A percentile compares a stretch with the other conserved stretches of the same genome.
phyloP scores from a whole-genome alignment of 805 yeast genomes.

The Lipomyces mesembrius region DNA sequence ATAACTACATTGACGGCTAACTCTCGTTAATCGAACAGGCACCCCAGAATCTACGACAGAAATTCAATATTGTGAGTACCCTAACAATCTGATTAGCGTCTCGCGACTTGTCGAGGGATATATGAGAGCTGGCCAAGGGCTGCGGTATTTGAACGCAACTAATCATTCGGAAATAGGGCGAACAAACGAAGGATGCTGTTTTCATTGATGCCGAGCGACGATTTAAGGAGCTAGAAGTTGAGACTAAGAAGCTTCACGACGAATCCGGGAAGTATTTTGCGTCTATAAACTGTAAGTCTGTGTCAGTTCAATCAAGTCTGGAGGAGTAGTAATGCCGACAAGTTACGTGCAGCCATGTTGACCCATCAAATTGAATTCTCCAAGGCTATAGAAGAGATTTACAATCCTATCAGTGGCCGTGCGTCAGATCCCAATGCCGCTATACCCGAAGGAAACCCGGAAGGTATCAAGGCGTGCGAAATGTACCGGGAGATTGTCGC shows the following conservation, averaged over 20 bases:
- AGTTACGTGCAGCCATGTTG: constrained; percentile 69
- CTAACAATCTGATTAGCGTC: background rate
- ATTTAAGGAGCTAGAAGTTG: constrained; percentile 86
- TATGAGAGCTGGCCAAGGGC: background rate
- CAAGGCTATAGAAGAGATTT: constrained; percentile 93
- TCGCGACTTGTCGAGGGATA: background rate
- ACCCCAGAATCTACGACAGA: constrained; percentile 89
- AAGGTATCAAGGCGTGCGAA: constrained; percentile 92
- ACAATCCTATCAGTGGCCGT: constrained; percentile 93
- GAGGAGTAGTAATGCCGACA: background rate
- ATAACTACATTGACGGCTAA: background rate
- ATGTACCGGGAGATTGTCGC: constrained; percentile 86
- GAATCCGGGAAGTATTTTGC: constrained; percentile 88
- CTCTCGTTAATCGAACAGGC: constrained; percentile 45
- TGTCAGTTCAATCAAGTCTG: background rate
- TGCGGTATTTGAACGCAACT: background rate
- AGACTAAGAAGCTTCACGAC: constrained; percentile 85
- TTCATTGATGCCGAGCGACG: constrained; percentile 95
- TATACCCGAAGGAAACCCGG: constrained; percentile 91
- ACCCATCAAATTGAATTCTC: constrained; percentile 93
- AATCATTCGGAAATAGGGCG: constrained; percentile 40
- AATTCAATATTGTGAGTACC: constrained; percentile 72
- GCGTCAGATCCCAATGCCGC: constrained; percentile 86
- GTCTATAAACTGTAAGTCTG: constrained; percentile 73
- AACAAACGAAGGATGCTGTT: constrained; percentile 75